These are phyloP conservation scores for Cryomyces antarcticus DNA, from an alignment of 495 filamentous ascomycete genomes.

Conservation along the genomic window DNA sequence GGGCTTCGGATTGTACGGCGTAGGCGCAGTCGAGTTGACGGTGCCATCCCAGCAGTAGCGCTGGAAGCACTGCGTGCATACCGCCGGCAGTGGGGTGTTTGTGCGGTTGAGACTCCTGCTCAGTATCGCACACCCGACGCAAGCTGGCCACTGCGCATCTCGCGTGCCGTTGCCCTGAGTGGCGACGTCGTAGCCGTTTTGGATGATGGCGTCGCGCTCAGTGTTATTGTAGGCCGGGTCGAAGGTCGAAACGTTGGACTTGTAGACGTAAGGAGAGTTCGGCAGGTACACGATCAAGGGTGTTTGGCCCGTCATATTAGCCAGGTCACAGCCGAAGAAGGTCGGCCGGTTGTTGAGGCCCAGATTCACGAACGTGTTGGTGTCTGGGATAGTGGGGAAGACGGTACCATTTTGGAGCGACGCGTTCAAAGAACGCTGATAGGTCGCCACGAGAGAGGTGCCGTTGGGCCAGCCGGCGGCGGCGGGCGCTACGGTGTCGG, in stretches of 20 bases:
- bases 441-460: slow-evolving; percentile 62
- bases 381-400: slow-evolving; percentile 67
- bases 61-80: slow-evolving; percentile 55
- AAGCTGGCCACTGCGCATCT: slow-evolving; percentile 52
- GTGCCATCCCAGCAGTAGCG: slow-evolving; percentile 82
- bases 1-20: background rate
- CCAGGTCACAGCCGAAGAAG: slow-evolving; percentile 76
- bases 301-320: slow-evolving; percentile 37
- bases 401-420: slow-evolving; percentile 57
- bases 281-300: slow-evolving; percentile 83
- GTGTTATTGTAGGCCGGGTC: slow-evolving; percentile 34
- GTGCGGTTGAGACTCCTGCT: slow-evolving; percentile 50
- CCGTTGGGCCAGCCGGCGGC: slow-evolving; percentile 59
- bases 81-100: slow-evolving; percentile 36
- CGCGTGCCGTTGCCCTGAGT: slow-evolving; percentile 63
- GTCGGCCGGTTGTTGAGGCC: slow-evolving; percentile 70
- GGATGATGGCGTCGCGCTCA: slow-evolving; percentile 55
- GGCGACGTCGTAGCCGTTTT: slow-evolving; percentile 64
- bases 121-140: slow-evolving; percentile 81
- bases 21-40: slow-evolving; percentile 19
- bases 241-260: slow-evolving; percentile 60
- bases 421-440: slow-evolving; percentile 43
- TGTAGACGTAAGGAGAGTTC: slow-evolving; percentile 56
- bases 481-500: slow-evolving; percentile 35
- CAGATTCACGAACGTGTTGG: slow-evolving; percentile 70